These are phyloP conservation scores for Aureobasidium sp. DNA, from an alignment of 2,329 filamentous ascomycete genomes.

Conservation along the genomic window DNA sequence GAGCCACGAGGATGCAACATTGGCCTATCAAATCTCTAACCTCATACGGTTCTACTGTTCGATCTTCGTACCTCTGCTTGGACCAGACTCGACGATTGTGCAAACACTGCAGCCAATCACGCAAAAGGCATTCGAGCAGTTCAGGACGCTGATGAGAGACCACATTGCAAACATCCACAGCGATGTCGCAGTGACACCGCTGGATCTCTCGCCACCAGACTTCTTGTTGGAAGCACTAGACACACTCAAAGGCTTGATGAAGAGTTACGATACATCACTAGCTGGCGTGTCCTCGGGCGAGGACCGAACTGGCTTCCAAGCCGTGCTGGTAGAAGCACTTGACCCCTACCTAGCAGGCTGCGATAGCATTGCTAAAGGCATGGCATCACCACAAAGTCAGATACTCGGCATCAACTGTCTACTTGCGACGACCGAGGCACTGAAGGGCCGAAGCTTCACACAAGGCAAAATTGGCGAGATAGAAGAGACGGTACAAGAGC, in stretches of 20 bases:
- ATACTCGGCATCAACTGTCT: slow-evolving; percentile 70
- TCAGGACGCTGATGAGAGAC: slow-evolving; percentile 71
- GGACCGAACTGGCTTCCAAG: slow-evolving; percentile 50
- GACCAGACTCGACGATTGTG: slow-evolving; percentile 57
- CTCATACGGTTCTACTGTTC: slow-evolving; percentile 79
- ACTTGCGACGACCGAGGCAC: slow-evolving; percentile 46
- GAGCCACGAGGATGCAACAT: slow-evolving; percentile 79
- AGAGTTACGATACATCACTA: slow-evolving; percentile 77
- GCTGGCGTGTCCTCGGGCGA: slow-evolving; percentile 47
- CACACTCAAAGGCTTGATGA: slow-evolving; percentile 68
- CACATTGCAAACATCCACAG: slow-evolving; percentile 65
- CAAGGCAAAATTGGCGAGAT: slow-evolving; percentile 35
- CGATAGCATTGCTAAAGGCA: slow-evolving; percentile 54
- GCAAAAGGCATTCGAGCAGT: slow-evolving; percentile 70
- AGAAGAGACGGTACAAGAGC: slow-evolving; percentile 22
- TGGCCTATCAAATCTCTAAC: slow-evolving; percentile 84
- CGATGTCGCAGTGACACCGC: slow-evolving; percentile 59
- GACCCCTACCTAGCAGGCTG: slow-evolving; percentile 79
- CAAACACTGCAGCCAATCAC: slow-evolving; percentile 61
- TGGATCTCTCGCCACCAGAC: slow-evolving; percentile 66
- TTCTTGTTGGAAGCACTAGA: slow-evolving; percentile 76
- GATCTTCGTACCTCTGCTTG: slow-evolving; percentile 75
- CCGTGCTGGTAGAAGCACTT: slow-evolving; percentile 67
- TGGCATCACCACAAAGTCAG: slow-evolving; percentile 48
- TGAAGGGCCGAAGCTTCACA: slow-evolving; percentile 57